These are phyloP conservation scores for Ceratobasidium sp. DNA, from an alignment of 1,284 basidiomycete genomes.

Conservation along the genomic window DNA sequence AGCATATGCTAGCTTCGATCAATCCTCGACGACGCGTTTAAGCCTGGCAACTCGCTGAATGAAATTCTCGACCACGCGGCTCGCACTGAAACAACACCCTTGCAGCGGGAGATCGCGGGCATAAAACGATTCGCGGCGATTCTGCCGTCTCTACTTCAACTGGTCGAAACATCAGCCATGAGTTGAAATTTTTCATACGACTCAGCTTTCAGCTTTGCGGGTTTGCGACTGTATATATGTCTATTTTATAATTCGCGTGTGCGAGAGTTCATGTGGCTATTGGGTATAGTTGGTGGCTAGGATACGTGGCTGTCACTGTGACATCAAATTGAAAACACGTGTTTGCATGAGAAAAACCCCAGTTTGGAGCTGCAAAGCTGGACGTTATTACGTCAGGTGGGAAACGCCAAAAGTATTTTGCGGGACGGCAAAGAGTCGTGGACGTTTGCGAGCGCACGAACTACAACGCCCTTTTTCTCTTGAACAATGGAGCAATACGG, in stretches of 20 bases:
- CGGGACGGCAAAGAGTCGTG: no score
- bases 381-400: not conserved
- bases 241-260: no score
- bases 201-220: not conserved
- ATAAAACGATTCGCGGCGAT: conserved; percentile 8
- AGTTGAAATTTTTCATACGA: not conserved
- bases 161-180: not conserved
- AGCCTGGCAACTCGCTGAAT: conserved; percentile 15
- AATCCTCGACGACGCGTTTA: conserved; percentile 8
- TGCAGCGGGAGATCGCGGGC: not conserved
- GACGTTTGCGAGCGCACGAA: no score
- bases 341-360: conserved; percentile 12
- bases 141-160: conserved; percentile 17
- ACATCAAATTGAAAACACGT: conserved; percentile 22
- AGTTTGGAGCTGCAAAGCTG: not conserved
- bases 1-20: conserved; percentile 11
- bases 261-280: not conserved
- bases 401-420: no score
- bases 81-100: conserved; percentile 2
- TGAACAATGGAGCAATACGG: conserved; percentile 11
- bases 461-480: conserved; percentile 5
- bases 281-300: not conserved
- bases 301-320: conserved; percentile 6
- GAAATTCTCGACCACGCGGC: not conserved
- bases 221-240: no score